Evolutionary conservation across 108 stramenopile genomes (phyloP), one percentile per base, ranked within the genome.

Genomic region (Cyclostephanos invisitatus): DNA sequence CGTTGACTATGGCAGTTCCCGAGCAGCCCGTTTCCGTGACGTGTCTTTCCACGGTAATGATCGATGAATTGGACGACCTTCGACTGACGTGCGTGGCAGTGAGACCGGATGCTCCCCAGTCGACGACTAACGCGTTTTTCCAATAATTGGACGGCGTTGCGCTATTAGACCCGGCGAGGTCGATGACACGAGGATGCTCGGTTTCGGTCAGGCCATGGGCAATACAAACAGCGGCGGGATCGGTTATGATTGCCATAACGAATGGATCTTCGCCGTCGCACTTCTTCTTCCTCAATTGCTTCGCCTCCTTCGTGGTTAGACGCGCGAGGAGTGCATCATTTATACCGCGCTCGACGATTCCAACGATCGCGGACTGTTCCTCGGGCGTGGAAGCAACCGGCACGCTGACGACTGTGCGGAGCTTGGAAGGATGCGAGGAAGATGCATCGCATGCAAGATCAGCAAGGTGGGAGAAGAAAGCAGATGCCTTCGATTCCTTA

Each of bases 101-200:
- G 50, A 91, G 75, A 12, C 82, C 85, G 35, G 87, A 85, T 35
- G 87, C 87, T 49, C 88, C 88, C 78, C 87, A 85, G 68, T 89
- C 88, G 65, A 91, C 49, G 1, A 91, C 87, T 36, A 91, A 54
- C 12, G 84, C 81, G 53, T 81, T 64, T 49, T 36, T 74, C 75
- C 68, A 84, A 14, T n/a, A 22, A 44, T 63, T 22, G 25, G 76
- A 60, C 8, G 62, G 27, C 11, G 64, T 42, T 27, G 63, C 73
- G 36, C 44, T 50, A 28, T 64, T 74, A 38, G 59, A 9, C 66
- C 64, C 48, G 62, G 44, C 72, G 35, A 81, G 64, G 35, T 82
- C 73, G 37, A 78, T 66, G 47, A 46, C 57, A 47, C 55, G 66
- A 35, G 53, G 22, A 22, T 63, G 21, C 47, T 69, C 73, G 22